These are phyloP conservation scores for Boletus rubropictus DNA, from an alignment of 768 basidiomycete species.

Conservation along the genomic window DNA sequence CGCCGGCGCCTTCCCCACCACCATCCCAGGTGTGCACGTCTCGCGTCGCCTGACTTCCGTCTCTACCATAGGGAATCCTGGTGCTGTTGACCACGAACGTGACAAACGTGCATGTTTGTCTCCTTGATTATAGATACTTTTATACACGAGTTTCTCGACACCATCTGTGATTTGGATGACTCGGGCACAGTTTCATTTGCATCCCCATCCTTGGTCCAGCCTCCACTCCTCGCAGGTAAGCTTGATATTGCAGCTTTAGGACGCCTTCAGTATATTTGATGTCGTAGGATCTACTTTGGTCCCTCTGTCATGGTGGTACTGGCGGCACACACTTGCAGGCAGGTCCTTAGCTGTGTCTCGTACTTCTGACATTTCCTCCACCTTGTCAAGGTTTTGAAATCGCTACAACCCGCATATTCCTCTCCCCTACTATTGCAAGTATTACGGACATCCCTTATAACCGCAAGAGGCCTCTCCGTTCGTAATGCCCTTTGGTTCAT, in stretches of 20 bases:
- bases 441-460: slow-evolving; percentile 64
- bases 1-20: slow-evolving; percentile 4
- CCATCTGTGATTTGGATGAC: slow-evolving; percentile 36
- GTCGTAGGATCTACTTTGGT: slow-evolving; percentile 32
- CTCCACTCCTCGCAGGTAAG: slow-evolving; percentile 24
- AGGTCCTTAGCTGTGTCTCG: slow-evolving; percentile 10
- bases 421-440: slow-evolving; percentile 67
- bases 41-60: background rate
- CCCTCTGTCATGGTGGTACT: slow-evolving; percentile 39
- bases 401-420: slow-evolving; percentile 43
- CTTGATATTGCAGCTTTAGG: slow-evolving; percentile 49
- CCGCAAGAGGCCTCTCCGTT: slow-evolving; percentile 53
- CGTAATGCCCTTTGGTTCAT: slow-evolving; percentile 21
- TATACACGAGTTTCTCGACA: slow-evolving; percentile 60
- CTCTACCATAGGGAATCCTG: slow-evolving; percentile 48
- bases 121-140: no score
- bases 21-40: slow-evolving; percentile 39
- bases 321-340: slow-evolving; percentile 62
- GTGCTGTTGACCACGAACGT: slow-evolving; percentile 55
- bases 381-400: slow-evolving; percentile 41
- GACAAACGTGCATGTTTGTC: no score
- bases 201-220: slow-evolving; percentile 30
- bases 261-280: slow-evolving; percentile 51
- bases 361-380: background rate
- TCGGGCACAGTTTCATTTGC: slow-evolving; percentile 39